These are phyloP conservation scores for Rubia peregrina DNA, from an alignment of 305 asterid species.

Conservation along the genomic window DNA sequence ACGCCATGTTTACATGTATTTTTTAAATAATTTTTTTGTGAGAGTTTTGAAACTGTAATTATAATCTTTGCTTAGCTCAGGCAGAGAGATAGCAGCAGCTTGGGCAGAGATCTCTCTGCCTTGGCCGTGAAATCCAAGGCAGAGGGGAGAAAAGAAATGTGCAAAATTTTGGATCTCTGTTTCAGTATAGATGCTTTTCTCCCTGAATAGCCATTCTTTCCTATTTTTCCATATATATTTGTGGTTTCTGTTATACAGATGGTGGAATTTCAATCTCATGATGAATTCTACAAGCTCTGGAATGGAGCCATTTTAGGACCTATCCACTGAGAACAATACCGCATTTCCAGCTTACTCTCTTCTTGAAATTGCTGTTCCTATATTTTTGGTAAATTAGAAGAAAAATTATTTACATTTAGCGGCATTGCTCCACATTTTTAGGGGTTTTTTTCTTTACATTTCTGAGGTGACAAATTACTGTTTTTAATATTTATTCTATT, in stretches of 20 bases:
- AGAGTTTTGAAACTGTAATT: not conserved
- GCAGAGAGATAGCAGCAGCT: conserved; percentile 11
- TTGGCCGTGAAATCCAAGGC: conserved; percentile 61
- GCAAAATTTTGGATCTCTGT: conserved; percentile 6
- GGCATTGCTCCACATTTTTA: not conserved
- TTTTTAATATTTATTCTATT: not conserved
- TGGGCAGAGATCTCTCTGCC: conserved; percentile 47
- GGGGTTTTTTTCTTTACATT: not conserved
- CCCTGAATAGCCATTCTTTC: not conserved
- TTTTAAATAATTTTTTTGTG: not conserved
- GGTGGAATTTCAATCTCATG: conserved; percentile 16
- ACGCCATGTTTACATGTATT: conserved; percentile 46
- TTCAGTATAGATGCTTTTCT: not conserved
- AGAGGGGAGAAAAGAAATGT: conserved; percentile 22
- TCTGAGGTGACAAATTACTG: not conserved
- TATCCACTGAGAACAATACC: conserved; percentile 16
- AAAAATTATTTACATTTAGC: not conserved
- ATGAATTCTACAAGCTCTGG: conserved; percentile 33
- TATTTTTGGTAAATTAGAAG: not conserved
- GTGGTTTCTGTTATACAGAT: not conserved
- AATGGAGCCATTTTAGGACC: conserved; percentile 56
- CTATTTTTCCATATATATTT: not conserved
- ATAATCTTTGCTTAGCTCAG: not conserved
- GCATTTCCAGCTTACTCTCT: not conserved
- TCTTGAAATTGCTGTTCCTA: too few species aligned